phyloP scores from a whole-genome alignment of 2,329 filamentous ascomycete species.

The Shiraia sp. region DNA sequence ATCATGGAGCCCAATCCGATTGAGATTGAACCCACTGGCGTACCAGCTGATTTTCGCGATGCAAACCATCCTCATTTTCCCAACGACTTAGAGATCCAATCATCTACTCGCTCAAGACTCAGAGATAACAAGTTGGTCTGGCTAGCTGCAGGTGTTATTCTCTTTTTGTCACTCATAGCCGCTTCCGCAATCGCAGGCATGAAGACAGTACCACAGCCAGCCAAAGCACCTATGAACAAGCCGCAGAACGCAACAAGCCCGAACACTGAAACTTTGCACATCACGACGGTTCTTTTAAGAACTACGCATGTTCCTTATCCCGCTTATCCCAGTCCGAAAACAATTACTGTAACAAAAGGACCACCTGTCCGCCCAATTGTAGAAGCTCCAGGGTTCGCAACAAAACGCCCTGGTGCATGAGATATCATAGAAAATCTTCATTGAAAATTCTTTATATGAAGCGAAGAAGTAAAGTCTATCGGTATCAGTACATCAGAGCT shows the following conservation, averaged over 20 bases:
- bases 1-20: constrained; percentile 1
- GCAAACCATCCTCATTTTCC: constrained; percentile 8
- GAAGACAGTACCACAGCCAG: too few relatives aligned
- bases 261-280: neutral
- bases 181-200: neutral
- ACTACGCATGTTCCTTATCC: too few relatives aligned
- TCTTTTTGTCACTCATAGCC: neutral
- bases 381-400: too few relatives aligned
- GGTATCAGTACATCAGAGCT: too few relatives aligned
- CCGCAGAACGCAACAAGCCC: neutral
- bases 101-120: neutral
- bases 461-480: too few relatives aligned
- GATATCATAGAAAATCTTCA: too few relatives aligned
- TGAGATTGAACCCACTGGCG: neutral
- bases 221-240: neutral
- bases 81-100: constrained; percentile 1
- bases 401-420: too few relatives aligned
- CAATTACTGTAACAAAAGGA: too few relatives aligned
- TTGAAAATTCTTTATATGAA: too few relatives aligned
- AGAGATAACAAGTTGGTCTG: neutral
- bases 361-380: too few relatives aligned
- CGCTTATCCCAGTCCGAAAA: too few relatives aligned
- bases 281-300: neutral
- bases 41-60: constrained; percentile 5
- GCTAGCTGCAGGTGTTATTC: neutral